Evolutionary conservation across 2,329 filamentous ascomycete genomes (phyloP).

Genomic region (Talaromyces sp.): DNA sequence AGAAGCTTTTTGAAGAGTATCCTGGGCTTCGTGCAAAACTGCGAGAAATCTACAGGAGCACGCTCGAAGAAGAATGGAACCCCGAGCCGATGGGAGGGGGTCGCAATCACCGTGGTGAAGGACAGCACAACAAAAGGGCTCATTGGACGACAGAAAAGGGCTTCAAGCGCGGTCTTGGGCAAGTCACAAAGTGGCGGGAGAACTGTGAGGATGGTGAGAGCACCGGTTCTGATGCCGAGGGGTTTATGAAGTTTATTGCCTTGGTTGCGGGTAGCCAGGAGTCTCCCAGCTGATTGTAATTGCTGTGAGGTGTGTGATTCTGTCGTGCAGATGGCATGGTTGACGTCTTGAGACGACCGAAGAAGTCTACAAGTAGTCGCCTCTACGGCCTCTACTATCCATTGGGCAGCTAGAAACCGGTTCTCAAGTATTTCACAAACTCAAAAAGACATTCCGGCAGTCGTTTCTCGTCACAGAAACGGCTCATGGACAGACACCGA

Average conservation of each 20-base stretch:
- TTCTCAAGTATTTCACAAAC: background rate
- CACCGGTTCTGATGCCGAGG: constrained; percentile 27
- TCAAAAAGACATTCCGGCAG: no score
- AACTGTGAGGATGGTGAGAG: constrained; percentile 30
- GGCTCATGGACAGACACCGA: no score
- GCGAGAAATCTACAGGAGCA: constrained; percentile 38
- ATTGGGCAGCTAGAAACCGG: background rate
- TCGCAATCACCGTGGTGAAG: constrained; percentile 19
- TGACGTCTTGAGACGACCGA: background rate
- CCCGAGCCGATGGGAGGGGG: constrained; percentile 21
- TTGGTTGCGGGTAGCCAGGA: constrained; percentile 23
- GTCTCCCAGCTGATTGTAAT: background rate
- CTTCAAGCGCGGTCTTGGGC: constrained; percentile 37
- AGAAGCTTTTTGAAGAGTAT: constrained; percentile 31
- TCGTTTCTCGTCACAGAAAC: background rate
- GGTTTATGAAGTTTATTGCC: constrained; percentile 32
- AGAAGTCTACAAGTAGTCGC: background rate
- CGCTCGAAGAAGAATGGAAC: constrained; percentile 37
- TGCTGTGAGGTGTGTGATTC: no score
- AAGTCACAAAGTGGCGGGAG: constrained; percentile 32
- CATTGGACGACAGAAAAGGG: constrained; percentile 40
- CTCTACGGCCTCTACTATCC: background rate
- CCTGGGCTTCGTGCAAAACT: constrained; percentile 36
- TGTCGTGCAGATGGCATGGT: background rate
- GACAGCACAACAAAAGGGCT: constrained; percentile 19